phyloP scores from a whole-genome alignment of 2,329 filamentous ascomycete genomes.

The Fusarium redolens region DNA sequence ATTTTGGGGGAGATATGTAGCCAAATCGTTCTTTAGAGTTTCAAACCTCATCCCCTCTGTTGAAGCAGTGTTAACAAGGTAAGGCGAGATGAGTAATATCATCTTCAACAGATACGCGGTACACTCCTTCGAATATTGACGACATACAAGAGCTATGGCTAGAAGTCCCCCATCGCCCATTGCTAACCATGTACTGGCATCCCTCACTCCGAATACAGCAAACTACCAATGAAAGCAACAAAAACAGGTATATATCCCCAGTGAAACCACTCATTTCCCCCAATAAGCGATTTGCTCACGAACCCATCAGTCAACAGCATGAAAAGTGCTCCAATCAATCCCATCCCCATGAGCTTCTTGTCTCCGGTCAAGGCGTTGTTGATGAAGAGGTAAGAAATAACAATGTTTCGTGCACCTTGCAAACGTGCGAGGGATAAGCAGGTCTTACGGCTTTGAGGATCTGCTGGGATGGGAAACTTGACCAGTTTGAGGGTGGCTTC shows the following conservation, averaged over 20 bases:
- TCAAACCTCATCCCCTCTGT: accelerated
- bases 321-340: neutral
- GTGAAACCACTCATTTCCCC: constrained; percentile 37
- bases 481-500: constrained; percentile 15
- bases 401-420: constrained; percentile 33
- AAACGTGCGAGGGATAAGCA: constrained; percentile 12
- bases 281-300: constrained; percentile 24
- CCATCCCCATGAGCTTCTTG: constrained; percentile 9
- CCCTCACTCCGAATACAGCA: constrained; percentile 2
- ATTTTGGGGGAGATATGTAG: neutral
- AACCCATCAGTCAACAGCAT: constrained; percentile 31
- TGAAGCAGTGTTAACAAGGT: accelerated
- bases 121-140: accelerated
- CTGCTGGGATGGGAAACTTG: constrained; percentile 25
- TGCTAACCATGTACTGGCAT: neutral
- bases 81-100: no score
- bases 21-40: accelerated
- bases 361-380: constrained; percentile 27
- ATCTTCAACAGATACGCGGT: accelerated
- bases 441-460: constrained; percentile 23
- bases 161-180: accelerated
- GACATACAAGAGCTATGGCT: accelerated
- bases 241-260: constrained; percentile 32
- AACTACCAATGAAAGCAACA: neutral
- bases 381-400: constrained; percentile 30